phyloP scores from a whole-genome alignment of 306 rosid genomes.

The Vigna nakashimae region DNA sequence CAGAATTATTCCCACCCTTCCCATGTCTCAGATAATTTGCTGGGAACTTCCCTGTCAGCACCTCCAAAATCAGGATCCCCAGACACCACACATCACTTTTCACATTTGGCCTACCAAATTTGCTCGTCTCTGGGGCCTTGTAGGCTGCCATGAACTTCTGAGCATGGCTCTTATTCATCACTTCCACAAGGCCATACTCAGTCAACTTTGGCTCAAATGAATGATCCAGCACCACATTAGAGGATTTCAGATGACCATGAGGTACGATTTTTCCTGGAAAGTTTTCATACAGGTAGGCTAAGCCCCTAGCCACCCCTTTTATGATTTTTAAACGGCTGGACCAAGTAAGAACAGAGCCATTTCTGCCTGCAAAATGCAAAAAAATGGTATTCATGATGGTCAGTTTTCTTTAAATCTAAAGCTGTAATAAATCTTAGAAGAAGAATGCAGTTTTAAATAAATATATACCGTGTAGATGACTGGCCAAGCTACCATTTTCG shows the following conservation, averaged over 20 bases:
- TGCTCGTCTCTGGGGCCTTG: slow-evolving; percentile 63
- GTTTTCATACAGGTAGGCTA: slow-evolving; percentile 62
- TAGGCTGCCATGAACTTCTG: slow-evolving; percentile 63
- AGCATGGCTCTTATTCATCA: slow-evolving; percentile 59
- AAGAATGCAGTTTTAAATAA: neutral
- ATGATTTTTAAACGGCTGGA: slow-evolving; percentile 71
- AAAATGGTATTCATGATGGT: neutral
- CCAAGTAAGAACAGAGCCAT: slow-evolving; percentile 55
- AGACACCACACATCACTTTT: slow-evolving; percentile 73
- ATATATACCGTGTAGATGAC: slow-evolving; percentile 64
- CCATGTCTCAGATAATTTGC: slow-evolving; percentile 60
- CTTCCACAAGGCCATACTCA: slow-evolving; percentile 62
- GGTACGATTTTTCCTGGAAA: slow-evolving; percentile 56
- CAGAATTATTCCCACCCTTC: slow-evolving; percentile 44
- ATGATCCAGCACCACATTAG: slow-evolving; percentile 66
- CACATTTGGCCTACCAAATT: slow-evolving; percentile 35
- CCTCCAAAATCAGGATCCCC: slow-evolving; percentile 68
- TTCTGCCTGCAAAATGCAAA: slow-evolving; percentile 51
- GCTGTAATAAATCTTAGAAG: neutral
- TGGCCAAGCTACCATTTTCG: slow-evolving; percentile 61
- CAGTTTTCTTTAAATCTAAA: neutral
- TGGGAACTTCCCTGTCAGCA: slow-evolving; percentile 64
- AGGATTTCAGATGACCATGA: slow-evolving; percentile 85
- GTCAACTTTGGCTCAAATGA: slow-evolving; percentile 56
- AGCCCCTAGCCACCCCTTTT: slow-evolving; percentile 73